phyloP scores from a whole-genome alignment of 1,284 basidiomycete species.

The Ustilago cynodontis region DNA sequence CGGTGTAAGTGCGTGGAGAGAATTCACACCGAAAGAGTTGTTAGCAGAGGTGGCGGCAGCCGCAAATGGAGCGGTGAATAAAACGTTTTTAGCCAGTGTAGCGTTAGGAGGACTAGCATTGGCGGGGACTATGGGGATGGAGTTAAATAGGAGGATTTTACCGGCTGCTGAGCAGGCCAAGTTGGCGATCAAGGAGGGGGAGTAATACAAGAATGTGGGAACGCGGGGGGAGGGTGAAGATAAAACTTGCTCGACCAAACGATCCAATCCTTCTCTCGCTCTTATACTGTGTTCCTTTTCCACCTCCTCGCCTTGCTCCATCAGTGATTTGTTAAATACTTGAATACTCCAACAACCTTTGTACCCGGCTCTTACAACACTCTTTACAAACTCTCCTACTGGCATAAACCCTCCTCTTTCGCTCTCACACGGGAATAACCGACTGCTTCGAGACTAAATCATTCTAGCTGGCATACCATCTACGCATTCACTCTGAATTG shows the following conservation, averaged over 20 bases:
- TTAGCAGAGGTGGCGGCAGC: slow-evolving; percentile 29
- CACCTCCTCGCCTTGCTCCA: slow-evolving; percentile 25
- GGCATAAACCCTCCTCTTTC: slow-evolving; percentile 69
- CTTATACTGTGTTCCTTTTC: slow-evolving; percentile 59
- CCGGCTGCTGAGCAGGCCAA: slow-evolving; percentile 5
- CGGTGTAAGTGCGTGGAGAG: slow-evolving; percentile 46
- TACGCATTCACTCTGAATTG: slow-evolving; percentile 43
- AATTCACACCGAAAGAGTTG: slow-evolving; percentile 24
- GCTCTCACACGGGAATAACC: slow-evolving; percentile 69
- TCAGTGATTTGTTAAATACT: slow-evolving; percentile 69
- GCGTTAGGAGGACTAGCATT: slow-evolving; percentile 41
- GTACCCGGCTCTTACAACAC: slow-evolving; percentile 64
- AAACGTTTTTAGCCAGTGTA: slow-evolving; percentile 34
- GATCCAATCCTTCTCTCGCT: slow-evolving; percentile 34
- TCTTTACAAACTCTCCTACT: slow-evolving; percentile 63
- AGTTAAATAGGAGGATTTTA: slow-evolving; percentile 41
- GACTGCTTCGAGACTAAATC: slow-evolving; percentile 67
- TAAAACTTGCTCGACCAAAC: slow-evolving; percentile 23
- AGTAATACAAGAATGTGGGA: not conserved
- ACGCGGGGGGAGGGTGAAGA: not conserved
- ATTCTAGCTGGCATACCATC: slow-evolving; percentile 65
- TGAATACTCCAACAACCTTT: slow-evolving; percentile 68
- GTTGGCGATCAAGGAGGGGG: not conserved
- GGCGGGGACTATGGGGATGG: slow-evolving; percentile 45
- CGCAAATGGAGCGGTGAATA: slow-evolving; percentile 45